Percentiles rank a stretch among this genome's conserved stretches.
These are phyloP conservation scores for Fusarium sp. DNA, from an alignment of 2,329 filamentous ascomycete species.

Conservation along the genomic window DNA sequence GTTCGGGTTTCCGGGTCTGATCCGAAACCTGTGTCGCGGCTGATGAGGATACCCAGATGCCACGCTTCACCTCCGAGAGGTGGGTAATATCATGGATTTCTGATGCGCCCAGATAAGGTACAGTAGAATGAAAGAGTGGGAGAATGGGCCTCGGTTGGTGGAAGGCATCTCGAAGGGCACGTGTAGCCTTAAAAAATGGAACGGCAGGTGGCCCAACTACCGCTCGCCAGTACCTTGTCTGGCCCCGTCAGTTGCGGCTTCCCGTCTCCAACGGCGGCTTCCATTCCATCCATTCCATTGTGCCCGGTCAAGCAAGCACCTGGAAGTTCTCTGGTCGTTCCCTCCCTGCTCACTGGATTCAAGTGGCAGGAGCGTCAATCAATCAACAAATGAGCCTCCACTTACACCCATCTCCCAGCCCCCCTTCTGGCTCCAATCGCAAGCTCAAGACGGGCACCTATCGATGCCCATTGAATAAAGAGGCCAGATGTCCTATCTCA, in stretches of 20 bases:
- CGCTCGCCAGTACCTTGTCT: conserved; percentile 7
- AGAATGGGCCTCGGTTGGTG: background rate
- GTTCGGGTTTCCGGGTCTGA: background rate
- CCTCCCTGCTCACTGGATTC: background rate
- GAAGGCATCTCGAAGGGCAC: background rate
- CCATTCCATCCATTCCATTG: background rate
- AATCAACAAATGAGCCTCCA: background rate
- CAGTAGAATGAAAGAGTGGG: background rate
- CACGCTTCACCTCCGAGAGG: background rate
- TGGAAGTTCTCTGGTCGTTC: background rate
- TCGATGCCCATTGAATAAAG: background rate
- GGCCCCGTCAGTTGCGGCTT: conserved; percentile 13
- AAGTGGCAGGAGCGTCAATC: background rate
- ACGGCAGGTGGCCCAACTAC: conserved; percentile 1
- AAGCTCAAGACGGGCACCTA: background rate
- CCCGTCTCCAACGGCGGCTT: background rate
- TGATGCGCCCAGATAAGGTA: background rate
- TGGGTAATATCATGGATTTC: background rate
- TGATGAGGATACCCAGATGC: background rate
- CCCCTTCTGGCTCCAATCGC: background rate
- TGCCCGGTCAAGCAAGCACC: background rate
- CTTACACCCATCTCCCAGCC: background rate
- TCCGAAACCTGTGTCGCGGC: background rate
- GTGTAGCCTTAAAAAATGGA: background rate
- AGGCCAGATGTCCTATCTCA: background rate